These are phyloP conservation scores for Chrysanthemum seticuspe DNA, from an alignment of 129 eudicot genomes.

Conservation along the genomic window DNA sequence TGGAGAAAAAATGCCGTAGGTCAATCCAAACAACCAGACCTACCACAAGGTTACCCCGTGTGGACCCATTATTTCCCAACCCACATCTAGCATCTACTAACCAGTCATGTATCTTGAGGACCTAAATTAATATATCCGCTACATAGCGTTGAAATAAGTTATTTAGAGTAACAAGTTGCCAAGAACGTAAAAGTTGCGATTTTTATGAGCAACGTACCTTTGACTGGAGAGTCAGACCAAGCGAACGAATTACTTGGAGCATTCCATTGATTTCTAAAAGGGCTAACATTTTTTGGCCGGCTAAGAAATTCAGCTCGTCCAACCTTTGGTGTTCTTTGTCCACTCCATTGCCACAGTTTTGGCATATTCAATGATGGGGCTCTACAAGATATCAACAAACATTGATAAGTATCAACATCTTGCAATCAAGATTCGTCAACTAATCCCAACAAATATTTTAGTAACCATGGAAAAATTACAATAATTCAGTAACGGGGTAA, in stretches of 20 bases:
- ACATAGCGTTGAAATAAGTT: background rate
- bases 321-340: slow-evolving; percentile 29
- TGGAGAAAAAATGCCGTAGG: no score
- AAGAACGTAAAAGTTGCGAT: background rate
- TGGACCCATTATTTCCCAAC: slow-evolving; percentile 8
- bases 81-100: background rate
- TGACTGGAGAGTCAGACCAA: slow-evolving; percentile 45
- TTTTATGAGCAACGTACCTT: slow-evolving; percentile 38
- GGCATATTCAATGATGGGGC: slow-evolving; percentile 18
- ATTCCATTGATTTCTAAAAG: slow-evolving; percentile 36
- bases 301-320: slow-evolving; percentile 70
- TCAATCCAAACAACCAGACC: background rate
- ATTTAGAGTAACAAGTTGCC: background rate
- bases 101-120: background rate
- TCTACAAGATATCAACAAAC: slow-evolving; percentile 35
- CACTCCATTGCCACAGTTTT: slow-evolving; percentile 35
- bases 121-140: background rate
- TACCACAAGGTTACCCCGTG: background rate
- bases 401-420: slow-evolving; percentile 18
- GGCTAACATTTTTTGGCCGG: slow-evolving; percentile 40
- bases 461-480: background rate
- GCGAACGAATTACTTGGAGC: slow-evolving; percentile 43
- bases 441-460: slow-evolving; percentile 6
- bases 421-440: background rate
- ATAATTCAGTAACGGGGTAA: background rate